A percentile compares a stretch with the other conserved stretches of the same genome.
Evolutionary conservation across 352 stramenopile species (phyloP).

Genomic region (Poterioochromonas sp.): DNA sequence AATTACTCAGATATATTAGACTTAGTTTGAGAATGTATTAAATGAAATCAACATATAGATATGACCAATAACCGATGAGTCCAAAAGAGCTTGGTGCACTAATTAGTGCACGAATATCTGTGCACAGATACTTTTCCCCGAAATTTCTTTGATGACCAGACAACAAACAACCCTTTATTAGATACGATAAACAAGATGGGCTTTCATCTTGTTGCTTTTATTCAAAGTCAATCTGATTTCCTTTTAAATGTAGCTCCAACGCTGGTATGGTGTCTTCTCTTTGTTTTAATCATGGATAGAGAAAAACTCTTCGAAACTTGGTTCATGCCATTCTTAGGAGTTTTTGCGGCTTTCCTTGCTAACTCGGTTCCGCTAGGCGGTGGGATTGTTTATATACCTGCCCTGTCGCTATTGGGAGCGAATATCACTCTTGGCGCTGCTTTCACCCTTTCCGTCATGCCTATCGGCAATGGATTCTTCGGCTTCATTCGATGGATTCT

Average conservation of each 20-base stretch:
- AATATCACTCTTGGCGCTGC: background rate
- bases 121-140: too few species aligned
- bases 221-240: background rate
- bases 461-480: slow-evolving; percentile 7
- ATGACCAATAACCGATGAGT: too few species aligned
- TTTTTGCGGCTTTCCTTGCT: background rate
- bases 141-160: too few species aligned
- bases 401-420: background rate
- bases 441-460: slow-evolving; percentile 1
- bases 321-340: slow-evolving; percentile 14
- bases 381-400: slow-evolving; percentile 27
- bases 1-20: too few species aligned
- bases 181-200: too few species aligned
- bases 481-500: slow-evolving; percentile 4
- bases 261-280: background rate
- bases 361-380: slow-evolving; percentile 15
- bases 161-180: too few species aligned
- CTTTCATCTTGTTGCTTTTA: background rate
- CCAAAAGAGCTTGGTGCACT: too few species aligned
- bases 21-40: too few species aligned
- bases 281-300: background rate
- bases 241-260: background rate
- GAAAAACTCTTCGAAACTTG: background rate
- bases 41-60: too few species aligned
- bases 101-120: too few species aligned